phyloP scores from a whole-genome alignment of 257 asterid genomes.

The Fraxinus americana region DNA sequence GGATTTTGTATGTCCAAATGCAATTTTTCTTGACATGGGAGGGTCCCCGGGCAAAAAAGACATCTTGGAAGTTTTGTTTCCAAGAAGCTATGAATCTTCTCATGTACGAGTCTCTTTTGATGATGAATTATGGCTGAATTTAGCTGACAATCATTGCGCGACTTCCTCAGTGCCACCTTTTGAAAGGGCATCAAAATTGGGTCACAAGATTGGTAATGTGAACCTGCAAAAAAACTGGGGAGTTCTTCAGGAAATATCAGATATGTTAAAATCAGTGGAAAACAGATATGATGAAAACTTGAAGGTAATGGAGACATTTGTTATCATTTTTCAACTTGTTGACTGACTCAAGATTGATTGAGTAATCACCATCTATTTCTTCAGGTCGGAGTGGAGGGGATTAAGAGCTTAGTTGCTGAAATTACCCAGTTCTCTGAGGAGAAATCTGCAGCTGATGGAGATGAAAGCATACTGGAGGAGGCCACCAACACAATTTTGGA shows the following conservation, averaged over 20 bases:
- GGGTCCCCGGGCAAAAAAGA: conserved; percentile 26
- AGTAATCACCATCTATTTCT: neutral
- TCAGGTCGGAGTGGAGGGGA: conserved; percentile 34
- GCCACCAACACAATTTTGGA: conserved; percentile 23
- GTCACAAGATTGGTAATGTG: conserved; percentile 16
- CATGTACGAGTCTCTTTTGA: neutral
- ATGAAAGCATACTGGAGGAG: conserved; percentile 9
- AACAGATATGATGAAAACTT: neutral
- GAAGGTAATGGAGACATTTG: conserved; percentile 32
- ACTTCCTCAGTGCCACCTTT: neutral
- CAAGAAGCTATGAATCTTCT: conserved; percentile 11
- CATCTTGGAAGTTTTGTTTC: conserved; percentile 40
- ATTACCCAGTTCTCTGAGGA: conserved; percentile 6
- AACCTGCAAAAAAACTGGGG: conserved; percentile 33
- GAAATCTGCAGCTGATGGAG: conserved; percentile 21
- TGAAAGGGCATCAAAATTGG: neutral
- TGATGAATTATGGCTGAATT: neutral
- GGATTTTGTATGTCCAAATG: conserved; percentile 30
- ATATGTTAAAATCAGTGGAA: neutral
- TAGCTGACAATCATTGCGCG: neutral
- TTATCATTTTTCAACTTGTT: neutral
- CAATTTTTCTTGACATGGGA: conserved; percentile 38
- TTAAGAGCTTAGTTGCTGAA: conserved; percentile 17
- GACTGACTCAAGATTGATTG: neutral
- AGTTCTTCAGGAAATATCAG: conserved; percentile 28